Evolutionary conservation across 257 asterid species (phyloP), one percentile per base, ranked within the genome.

Genomic region (Fraxinus pennsylvanica): DNA sequence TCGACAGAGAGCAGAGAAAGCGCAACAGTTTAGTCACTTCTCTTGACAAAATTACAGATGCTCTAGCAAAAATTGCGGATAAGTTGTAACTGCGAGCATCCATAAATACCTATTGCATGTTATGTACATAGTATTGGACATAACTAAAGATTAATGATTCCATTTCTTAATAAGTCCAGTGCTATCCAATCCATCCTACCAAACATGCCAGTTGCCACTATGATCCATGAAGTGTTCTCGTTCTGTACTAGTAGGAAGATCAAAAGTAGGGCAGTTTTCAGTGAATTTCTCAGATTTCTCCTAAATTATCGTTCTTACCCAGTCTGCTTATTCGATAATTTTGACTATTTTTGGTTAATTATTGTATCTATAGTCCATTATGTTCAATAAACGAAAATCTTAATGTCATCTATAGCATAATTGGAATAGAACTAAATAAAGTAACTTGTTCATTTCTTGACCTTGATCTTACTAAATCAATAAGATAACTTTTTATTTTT

Each of bases 1-100:
- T 82, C 77, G 90, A 87, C 52, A 84, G 88, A 33, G 86, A 89
- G 74, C 86, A 87, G 82, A 79, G 78, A 71, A 88, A 86, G n/a
- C 87, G 78, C 27, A 74, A 84, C 74, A 75, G 66, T 78, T 76
- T 89, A 82, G 39, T 82, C 38, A 75, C 85, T 73, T 86, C 85
- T 68, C 92, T 91, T 22, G 74, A 75, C 85, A 89, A 89, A 89
- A 88, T 91, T 33, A 83, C 83, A n/a, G 86, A 86, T 68, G 84
- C 90, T 59, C 82, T 89, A 59, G 81, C 79, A 78, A 89, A 78
- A 78, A 82, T 88, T 54, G 92, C 90, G 15, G 81, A 91, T 76
- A 91, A 87, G 79, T 39, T 89, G 76, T 76, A 81, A 80, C 59
- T 1, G 70, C 77, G 71, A 69, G 47, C 73, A 73, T 25, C 57